Evolutionary conservation across 2,329 filamentous ascomycete genomes (phyloP).

Genomic region (Phoma sp.): DNA sequence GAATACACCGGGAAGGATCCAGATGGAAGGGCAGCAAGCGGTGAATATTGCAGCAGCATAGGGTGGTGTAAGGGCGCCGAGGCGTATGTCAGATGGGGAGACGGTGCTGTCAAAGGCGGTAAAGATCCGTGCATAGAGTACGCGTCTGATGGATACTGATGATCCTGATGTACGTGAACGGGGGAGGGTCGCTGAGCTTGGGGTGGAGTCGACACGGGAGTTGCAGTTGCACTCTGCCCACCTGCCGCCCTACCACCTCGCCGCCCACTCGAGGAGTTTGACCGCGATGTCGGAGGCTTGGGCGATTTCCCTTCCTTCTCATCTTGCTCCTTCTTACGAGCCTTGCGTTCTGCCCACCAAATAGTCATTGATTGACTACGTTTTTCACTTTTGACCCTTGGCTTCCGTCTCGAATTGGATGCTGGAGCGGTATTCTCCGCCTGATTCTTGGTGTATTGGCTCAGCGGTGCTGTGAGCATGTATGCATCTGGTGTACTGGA

Average conservation of each 20-base stretch:
- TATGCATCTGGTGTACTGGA: constrained; percentile 42
- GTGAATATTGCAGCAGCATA: constrained; percentile 35
- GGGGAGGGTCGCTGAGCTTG: constrained; percentile 27
- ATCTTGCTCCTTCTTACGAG: constrained; percentile 43
- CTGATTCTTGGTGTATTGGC: constrained; percentile 40
- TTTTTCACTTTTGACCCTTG: constrained; percentile 52
- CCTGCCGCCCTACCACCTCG: constrained; percentile 29
- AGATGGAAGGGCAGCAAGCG: constrained; percentile 35
- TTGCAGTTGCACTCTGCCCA: constrained; percentile 24
- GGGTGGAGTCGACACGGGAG: constrained; percentile 24
- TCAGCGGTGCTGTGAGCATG: constrained; percentile 44
- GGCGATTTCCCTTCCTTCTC: constrained; percentile 33
- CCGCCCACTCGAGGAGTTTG: constrained; percentile 32
- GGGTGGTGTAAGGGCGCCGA: constrained; percentile 29
- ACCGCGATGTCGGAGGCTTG: constrained; percentile 29
- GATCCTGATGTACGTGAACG: constrained; percentile 23
- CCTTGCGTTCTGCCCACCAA: constrained; percentile 55
- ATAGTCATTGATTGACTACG: constrained; percentile 53
- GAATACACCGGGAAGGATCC: constrained; percentile 24
- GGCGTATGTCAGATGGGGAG: constrained; percentile 29
- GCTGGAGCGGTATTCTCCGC: constrained; percentile 34
- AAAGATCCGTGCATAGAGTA: constrained; percentile 24
- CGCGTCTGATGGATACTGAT: constrained; percentile 27
- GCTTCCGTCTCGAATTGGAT: constrained; percentile 41
- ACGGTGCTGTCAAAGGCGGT: constrained; percentile 27